Evolutionary conservation across 306 rosid species (phyloP).

Genomic region (Boehmeria nivea): DNA sequence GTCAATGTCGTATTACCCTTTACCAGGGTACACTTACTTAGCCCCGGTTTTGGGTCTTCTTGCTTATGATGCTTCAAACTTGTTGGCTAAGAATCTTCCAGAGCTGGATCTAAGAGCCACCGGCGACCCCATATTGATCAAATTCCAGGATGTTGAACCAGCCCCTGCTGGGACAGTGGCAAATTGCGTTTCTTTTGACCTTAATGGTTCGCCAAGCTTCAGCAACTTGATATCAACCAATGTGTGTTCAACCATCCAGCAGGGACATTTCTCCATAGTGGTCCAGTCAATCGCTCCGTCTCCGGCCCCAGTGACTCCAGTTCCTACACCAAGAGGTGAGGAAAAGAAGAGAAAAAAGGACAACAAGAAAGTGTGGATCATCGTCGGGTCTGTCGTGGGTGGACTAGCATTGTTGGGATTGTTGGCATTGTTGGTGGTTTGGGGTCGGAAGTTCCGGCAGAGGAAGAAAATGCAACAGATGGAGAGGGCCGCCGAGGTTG

Average conservation of each 20-base stretch:
- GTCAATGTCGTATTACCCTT: conserved; percentile 52
- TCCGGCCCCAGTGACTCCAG: conserved; percentile 35
- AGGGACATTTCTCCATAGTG: conserved; percentile 89
- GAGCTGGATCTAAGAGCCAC: conserved; percentile 43
- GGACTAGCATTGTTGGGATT: conserved; percentile 54
- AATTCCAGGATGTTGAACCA: conserved; percentile 40
- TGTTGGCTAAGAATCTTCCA: conserved; percentile 45
- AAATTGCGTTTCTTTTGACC: conserved; percentile 60
- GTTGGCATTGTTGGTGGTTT: conserved; percentile 42
- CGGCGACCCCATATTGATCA: conserved; percentile 42
- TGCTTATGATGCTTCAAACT: conserved; percentile 62
- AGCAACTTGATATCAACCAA: conserved; percentile 45
- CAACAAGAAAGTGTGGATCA: conserved; percentile 48
- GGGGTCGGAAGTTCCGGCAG: conserved; percentile 46
- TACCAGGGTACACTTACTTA: conserved; percentile 59
- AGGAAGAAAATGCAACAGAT: conserved; percentile 67
- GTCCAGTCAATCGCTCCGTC: conserved; percentile 40
- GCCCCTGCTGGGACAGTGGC: conserved; percentile 46
- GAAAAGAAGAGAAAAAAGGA: conserved; percentile 35
- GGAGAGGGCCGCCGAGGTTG: conserved; percentile 85
- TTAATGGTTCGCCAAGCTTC: conserved; percentile 45
- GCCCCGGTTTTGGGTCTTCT: conserved; percentile 84
- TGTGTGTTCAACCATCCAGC: conserved; percentile 49
- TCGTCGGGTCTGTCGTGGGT: conserved; percentile 78
- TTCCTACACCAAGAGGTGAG: conserved; percentile 22